A percentile compares a stretch with the other conserved stretches of the same genome.
Evolutionary conservation across 2,329 filamentous ascomycete species (phyloP).

Genomic region (Penicillium sp.): DNA sequence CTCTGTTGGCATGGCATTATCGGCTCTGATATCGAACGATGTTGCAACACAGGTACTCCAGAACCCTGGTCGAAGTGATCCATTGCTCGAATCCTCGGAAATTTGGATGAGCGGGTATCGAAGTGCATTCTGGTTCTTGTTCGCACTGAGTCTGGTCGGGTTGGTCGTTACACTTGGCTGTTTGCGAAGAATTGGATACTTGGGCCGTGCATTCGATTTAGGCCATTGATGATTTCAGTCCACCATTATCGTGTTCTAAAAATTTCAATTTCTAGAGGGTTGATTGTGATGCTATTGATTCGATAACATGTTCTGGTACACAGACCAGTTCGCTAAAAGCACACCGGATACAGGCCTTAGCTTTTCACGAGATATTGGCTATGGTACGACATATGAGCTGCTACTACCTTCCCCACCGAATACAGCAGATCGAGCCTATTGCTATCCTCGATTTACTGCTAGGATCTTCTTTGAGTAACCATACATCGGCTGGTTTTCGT

Average conservation of each 20-base stretch:
- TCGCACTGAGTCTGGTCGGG: background rate
- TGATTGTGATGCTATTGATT: no score
- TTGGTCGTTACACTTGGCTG: background rate
- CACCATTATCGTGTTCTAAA: no score
- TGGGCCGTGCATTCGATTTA: background rate
- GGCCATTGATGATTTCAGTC: background rate
- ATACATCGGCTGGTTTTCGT: conserved; percentile 8
- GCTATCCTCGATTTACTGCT: background rate
- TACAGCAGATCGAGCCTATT: background rate
- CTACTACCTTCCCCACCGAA: background rate
- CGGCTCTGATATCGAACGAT: conserved; percentile 4
- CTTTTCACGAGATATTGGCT: no score
- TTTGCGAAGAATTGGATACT: conserved; percentile 4
- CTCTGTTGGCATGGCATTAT: conserved; percentile 3
- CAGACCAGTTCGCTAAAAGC: no score
- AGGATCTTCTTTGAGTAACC: conserved; percentile 2
- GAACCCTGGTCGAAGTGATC: background rate
- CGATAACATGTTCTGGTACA: no score
- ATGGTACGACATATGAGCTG: no score
- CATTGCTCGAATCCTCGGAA: background rate
- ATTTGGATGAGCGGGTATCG: conserved; percentile 6
- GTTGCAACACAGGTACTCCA: background rate
- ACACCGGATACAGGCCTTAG: no score
- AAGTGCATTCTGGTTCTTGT: conserved; percentile 7
- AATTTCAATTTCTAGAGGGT: background rate